Evolutionary conservation across 352 stramenopile genomes (phyloP), one percentile per base, ranked within the genome.

Genomic region (Pythium insidiosum): DNA sequence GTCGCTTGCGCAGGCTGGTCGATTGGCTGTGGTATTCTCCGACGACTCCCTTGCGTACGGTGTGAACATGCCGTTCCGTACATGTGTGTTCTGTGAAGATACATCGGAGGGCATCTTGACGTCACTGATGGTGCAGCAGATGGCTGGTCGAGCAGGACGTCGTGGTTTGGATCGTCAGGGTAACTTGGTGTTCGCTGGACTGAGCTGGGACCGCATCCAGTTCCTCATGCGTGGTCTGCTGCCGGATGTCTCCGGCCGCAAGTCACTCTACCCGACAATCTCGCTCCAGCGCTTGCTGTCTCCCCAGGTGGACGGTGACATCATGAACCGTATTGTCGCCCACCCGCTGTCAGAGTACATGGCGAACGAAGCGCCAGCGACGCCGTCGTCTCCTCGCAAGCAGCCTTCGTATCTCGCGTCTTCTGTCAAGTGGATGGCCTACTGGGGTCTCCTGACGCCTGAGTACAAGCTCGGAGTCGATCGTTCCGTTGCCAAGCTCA

Each of bases 11-110:
- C 95, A 98, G 60, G 88, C 96, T 43, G 95, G 95, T 72, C 95
- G 96, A 54, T 68, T 99, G 11, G 95, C 92, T 2, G 94, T 99
- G 42, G 95, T 99, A 6, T 98, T 99, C 59, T 98, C 91, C 28
- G 95, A 99, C 60, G 89, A 97, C 51, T 97, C 95, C 20, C 75
- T 99, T 31, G 96, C 96, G 6, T 99, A 98, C 62, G 96, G 96
- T 71, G 95, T 99, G 0, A 99, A 99, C 80, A 99, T 99, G 96
- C 96, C 96, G 23, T 99, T 99, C 91, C 89, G 96, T 54, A 98
- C 94, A 20, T 98, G 94, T 60, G 86, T 97, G 43, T 99, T 99
- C 68, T 98, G 94, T 60, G 95, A 97, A 74, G 95, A 98, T 64
- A 98, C 97, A 57, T 84, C 94, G 26, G 59, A 86, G 31, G 74